Conservation (phyloP, 495 filamentous ascomycete species). For the Neurospora intermedia region DNA sequence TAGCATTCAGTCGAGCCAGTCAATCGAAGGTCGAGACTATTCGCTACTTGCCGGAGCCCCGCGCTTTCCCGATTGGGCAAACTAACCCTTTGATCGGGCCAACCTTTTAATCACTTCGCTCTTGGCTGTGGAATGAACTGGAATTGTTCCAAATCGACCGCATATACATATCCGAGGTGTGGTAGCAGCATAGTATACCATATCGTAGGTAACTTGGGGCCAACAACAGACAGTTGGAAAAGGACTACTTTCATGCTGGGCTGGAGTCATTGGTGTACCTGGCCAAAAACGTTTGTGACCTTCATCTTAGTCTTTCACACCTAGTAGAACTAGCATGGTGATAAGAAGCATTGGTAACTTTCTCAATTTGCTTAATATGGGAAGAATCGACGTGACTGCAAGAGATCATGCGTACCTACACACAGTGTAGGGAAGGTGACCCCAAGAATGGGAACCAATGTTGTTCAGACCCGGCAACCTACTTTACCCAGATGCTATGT, state of each 20-base stretch:
- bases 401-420: neutral
- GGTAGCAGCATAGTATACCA: neutral
- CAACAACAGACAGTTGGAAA: neutral
- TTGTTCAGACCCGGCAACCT: neutral
- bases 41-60: neutral
- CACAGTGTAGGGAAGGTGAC: neutral
- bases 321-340: neutral
- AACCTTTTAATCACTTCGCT: neutral
- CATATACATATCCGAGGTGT: neutral
- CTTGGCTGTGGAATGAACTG: neutral
- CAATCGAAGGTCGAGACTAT: neutral
- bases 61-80: neutral
- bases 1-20: neutral
- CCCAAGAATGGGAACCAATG: neutral
- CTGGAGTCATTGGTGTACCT: neutral
- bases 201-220: neutral
- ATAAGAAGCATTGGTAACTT: neutral
- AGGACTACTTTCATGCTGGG: neutral
- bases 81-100: neutral
- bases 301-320: neutral
- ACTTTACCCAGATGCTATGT: neutral
- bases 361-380: neutral
- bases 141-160: neutral
- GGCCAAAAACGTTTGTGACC: neutral
- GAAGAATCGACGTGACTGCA: neutral